A percentile compares a stretch with the other conserved stretches of the same genome.
Evolutionary conservation across 768 basidiomycete genomes (phyloP).

Genomic region (Pisolithus sp.): DNA sequence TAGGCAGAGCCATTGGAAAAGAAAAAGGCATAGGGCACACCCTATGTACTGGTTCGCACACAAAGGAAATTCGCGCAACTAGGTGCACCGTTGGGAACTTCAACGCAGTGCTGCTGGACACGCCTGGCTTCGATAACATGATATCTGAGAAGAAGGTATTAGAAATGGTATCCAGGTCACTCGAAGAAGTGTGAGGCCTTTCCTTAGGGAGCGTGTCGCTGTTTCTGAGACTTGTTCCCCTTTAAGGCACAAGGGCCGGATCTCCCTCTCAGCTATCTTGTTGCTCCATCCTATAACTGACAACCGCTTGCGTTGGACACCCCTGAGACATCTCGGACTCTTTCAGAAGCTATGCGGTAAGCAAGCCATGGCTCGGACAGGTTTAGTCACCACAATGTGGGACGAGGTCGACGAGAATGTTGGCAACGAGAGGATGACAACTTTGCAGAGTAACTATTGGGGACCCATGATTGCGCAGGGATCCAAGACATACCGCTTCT

Average conservation of each 20-base stretch:
- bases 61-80: neutral
- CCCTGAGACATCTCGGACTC: conserved; percentile 27
- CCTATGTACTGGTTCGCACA: neutral
- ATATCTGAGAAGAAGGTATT: neutral
- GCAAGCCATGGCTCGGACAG: conserved; percentile 24
- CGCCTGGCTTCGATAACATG: neutral
- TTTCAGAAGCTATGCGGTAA: conserved; percentile 27
- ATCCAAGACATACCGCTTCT: conserved; percentile 4
- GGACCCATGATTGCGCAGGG: conserved; percentile 7
- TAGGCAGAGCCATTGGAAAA: neutral
- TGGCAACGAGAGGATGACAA: conserved; percentile 15
- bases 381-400: conserved; percentile 19
- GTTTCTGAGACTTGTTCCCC: neutral
- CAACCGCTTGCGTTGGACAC: conserved; percentile 29
- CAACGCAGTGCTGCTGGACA: neutral
- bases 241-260: conserved; percentile 6
- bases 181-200: too few species aligned
- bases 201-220: too few species aligned
- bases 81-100: neutral
- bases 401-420: conserved; percentile 12
- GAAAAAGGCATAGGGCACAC: neutral
- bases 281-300: conserved; percentile 38
- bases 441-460: conserved; percentile 1
- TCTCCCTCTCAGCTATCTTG: conserved; percentile 27
- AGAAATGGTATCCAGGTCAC: neutral